A percentile compares a stretch with the other conserved stretches of the same genome.
phyloP scores from a whole-genome alignment of 1,139 yeast species.

The Yamadazyma triangularis region DNA sequence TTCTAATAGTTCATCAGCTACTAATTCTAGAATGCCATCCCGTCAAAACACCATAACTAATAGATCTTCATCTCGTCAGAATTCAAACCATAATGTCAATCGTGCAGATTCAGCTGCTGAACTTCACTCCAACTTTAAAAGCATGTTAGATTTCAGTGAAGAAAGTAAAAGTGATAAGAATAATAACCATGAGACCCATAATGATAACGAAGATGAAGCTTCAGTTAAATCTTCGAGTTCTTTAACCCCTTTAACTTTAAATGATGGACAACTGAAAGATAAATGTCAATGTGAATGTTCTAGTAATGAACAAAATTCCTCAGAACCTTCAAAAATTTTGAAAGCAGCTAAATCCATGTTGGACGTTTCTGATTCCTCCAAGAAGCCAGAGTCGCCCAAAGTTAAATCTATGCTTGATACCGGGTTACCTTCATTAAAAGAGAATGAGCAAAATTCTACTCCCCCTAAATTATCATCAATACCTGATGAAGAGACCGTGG shows the following conservation, averaged over 20 bases:
- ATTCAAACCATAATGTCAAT: background rate
- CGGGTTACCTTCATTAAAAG: constrained; percentile 18
- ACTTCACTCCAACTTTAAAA: constrained; percentile 27
- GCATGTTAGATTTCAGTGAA: constrained; percentile 35
- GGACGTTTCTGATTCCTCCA: constrained; percentile 5
- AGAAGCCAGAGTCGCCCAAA: constrained; percentile 2
- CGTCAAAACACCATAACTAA: constrained; percentile 25
- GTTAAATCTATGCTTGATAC: constrained; percentile 11
- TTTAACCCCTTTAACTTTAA: constrained; percentile 15
- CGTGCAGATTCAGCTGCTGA: constrained; percentile 6
- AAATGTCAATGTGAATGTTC: constrained; percentile 2
- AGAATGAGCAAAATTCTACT: constrained; percentile 8
- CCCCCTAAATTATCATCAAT: too few relatives aligned
- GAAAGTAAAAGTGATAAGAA: constrained; percentile 8
- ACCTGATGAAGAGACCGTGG: too few relatives aligned
- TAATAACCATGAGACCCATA: constrained; percentile 1
- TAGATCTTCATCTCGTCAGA: background rate
- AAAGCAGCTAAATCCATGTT: constrained; percentile 10
- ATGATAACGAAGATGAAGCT: constrained; percentile 12
- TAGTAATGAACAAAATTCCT: background rate
- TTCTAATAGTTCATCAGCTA: constrained; percentile 16
- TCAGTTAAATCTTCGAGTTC: constrained; percentile 27
- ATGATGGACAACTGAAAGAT: background rate
- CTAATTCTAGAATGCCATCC: constrained; percentile 30
- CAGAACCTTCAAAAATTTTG: constrained; percentile 2